Conservation (phyloP, 805 yeast genomes). For the Helenozyma rhizophorensis region DNA sequence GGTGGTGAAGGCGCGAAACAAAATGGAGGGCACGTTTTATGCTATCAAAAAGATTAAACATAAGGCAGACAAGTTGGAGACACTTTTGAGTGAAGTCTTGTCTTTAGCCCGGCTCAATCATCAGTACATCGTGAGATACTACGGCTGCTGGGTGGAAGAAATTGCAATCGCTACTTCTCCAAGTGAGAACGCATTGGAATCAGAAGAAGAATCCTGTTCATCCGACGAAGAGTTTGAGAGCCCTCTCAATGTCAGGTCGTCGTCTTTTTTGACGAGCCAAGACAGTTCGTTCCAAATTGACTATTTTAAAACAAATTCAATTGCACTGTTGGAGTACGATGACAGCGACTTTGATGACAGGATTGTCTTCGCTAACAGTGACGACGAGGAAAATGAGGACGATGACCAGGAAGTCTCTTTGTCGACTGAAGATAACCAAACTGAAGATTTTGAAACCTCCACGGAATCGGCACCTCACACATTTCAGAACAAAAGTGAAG, state of each 20-base stretch:
- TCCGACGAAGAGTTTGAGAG: constrained; percentile 20
- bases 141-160: constrained; percentile 96
- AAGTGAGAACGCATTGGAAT: constrained; percentile 17
- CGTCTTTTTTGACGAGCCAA: constrained; percentile 14
- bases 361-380: constrained; percentile 30
- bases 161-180: constrained; percentile 26
- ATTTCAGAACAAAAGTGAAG: constrained; percentile 13
- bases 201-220: constrained; percentile 8
- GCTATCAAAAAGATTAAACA: constrained; percentile 92
- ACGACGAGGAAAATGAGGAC: constrained; percentile 8
- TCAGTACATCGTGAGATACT: constrained; percentile 93
- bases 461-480: too few relatives aligned
- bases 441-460: constrained; percentile 11
- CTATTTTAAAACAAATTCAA: constrained; percentile 58
- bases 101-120: constrained; percentile 88
- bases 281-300: constrained; percentile 45
- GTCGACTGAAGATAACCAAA: constrained; percentile 5
- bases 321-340: constrained; percentile 50
- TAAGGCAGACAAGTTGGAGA: constrained; percentile 70
- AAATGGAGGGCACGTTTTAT: constrained; percentile 90
- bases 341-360: constrained; percentile 22
- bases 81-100: constrained; percentile 86
- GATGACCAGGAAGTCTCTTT: constrained; percentile 1
- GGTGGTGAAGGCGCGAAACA: constrained; percentile 93
- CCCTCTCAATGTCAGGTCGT: constrained; percentile 19